Evolutionary conservation across 148 eudicot genomes (phyloP).

Genomic region (Gaultheria prostrata): DNA sequence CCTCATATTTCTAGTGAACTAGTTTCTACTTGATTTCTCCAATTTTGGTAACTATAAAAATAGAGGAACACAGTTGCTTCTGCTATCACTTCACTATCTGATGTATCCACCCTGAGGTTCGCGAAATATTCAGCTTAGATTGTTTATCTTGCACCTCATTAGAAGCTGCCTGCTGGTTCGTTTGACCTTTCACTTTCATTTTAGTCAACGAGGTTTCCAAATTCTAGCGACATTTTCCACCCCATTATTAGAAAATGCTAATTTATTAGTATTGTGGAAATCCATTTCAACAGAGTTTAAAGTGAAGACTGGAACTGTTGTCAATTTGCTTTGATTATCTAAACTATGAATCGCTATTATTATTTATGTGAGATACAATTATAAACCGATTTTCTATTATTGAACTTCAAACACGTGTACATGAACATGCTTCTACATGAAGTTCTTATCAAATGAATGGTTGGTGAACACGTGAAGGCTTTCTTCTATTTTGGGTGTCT

Average conservation of each 20-base stretch:
- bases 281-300: background rate
- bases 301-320: background rate
- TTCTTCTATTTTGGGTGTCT: background rate
- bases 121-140: conserved; percentile 1
- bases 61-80: background rate
- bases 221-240: background rate
- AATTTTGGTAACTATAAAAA: background rate
- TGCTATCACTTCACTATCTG: background rate
- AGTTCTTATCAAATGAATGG: background rate
- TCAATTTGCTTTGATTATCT: background rate
- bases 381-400: background rate
- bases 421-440: background rate
- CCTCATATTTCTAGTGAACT: background rate
- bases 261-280: background rate
- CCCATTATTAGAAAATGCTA: background rate
- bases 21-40: background rate
- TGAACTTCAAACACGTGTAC: too few relatives aligned
- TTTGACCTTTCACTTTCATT: background rate
- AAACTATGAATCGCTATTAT: background rate
- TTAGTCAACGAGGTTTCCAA: background rate
- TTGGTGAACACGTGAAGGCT: background rate
- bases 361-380: background rate
- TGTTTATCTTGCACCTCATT: background rate
- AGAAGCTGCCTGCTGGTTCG: background rate
- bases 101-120: background rate